Percentiles rank a stretch among this genome's conserved stretches.
phyloP scores from a whole-genome alignment of 2,329 filamentous ascomycete species.

The Epichloe coenophiala region DNA sequence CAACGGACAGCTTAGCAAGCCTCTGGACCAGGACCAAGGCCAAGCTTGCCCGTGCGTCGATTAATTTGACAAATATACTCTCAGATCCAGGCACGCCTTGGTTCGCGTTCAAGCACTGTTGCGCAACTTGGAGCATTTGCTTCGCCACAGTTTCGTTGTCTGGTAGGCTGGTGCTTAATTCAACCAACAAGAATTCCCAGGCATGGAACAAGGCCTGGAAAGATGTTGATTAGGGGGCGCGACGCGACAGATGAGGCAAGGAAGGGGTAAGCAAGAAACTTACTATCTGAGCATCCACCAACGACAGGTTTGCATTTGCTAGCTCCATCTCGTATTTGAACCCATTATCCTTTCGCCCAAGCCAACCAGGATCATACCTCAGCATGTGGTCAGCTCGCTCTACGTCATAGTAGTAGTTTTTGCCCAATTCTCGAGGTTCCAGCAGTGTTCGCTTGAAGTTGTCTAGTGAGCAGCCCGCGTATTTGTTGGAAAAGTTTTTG shows the following conservation, averaged over 20 bases:
- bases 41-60: conserved; percentile 64
- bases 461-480: conserved; percentile 56
- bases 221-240: not conserved
- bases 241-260: not conserved
- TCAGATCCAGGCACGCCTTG: conserved; percentile 58
- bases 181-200: conserved; percentile 79
- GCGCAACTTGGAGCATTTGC: conserved; percentile 60
- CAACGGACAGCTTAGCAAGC: conserved; percentile 46
- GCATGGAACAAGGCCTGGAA: conserved; percentile 65
- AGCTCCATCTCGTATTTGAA: conserved; percentile 72
- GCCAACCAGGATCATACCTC: conserved; percentile 66
- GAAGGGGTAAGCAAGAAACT: conserved; percentile 20
- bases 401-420: conserved; percentile 74
- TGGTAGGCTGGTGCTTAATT: conserved; percentile 57
- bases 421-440: conserved; percentile 51
- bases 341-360: conserved; percentile 51
- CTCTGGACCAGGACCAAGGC: conserved; percentile 72
- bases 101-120: conserved; percentile 69
- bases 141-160: conserved; percentile 43
- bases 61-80: conserved; percentile 67
- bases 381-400: conserved; percentile 64
- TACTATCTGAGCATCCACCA: conserved; percentile 85
- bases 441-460: conserved; percentile 69
- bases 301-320: conserved; percentile 80
- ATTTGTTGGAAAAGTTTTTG: conserved; percentile 70